A percentile compares a stretch with the other conserved stretches of the same genome.
Evolutionary conservation across 306 rosid species (phyloP).

Genomic region (Albizia julibrissin): DNA sequence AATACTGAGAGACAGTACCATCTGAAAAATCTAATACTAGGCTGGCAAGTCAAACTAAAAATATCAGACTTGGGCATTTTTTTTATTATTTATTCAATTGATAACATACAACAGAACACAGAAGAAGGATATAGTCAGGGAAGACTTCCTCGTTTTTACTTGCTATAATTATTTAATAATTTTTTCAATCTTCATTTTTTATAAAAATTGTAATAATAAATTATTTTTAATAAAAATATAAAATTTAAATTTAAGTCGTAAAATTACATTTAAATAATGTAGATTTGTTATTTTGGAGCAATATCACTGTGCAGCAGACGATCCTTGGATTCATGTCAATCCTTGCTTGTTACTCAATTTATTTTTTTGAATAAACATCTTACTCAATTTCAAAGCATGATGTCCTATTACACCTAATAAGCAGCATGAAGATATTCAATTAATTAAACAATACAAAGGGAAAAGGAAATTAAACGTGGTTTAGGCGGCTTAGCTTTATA

Average conservation of each 20-base stretch:
- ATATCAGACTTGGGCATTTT: not conserved
- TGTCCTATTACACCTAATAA: not conserved
- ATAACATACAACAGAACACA: not conserved
- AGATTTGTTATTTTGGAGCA: not conserved
- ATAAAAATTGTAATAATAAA: too few species aligned
- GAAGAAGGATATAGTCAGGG: not conserved
- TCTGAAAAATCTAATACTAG: not conserved
- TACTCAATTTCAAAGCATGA: not conserved
- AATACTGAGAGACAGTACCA: not conserved
- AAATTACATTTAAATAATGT: too few species aligned
- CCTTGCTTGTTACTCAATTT: too few species aligned
- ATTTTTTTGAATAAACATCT: too few species aligned
- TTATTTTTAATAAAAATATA: too few species aligned
- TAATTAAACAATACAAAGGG: too few species aligned
- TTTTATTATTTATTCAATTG: too few species aligned
- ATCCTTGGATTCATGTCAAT: not conserved
- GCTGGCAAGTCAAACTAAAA: not conserved
- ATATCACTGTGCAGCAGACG: not conserved
- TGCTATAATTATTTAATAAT: not conserved
- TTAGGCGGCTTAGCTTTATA: not conserved
- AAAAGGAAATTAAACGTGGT: too few species aligned
- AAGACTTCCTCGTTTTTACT: not conserved
- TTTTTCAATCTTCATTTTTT: too few species aligned
- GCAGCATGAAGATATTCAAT: not conserved
- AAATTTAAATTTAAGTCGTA: not conserved